phyloP scores from a whole-genome alignment of 1,284 basidiomycete genomes.

The Tausonia pullulans region DNA sequence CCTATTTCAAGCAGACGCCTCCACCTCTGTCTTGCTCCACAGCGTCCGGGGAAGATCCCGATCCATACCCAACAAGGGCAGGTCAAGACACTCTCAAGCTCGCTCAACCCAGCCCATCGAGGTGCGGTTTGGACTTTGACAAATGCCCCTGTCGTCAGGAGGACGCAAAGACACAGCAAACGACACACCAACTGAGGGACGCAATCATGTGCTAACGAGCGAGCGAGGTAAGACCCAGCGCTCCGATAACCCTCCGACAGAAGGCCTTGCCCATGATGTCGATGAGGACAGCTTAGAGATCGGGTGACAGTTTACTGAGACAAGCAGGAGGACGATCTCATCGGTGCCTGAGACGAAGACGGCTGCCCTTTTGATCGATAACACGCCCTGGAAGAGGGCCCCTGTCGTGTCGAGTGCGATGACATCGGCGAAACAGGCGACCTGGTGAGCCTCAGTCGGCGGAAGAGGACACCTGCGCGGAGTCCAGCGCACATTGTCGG shows the following conservation, averaged over 20 bases:
- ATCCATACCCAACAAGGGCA: neutral
- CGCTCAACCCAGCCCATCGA: neutral
- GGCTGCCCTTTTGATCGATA: constrained; percentile 1
- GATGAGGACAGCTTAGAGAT: neutral
- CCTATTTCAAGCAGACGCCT: too few relatives aligned
- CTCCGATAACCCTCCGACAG: neutral
- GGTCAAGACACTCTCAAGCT: neutral
- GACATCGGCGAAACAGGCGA: constrained; percentile 29
- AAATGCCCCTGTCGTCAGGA: constrained; percentile 13
- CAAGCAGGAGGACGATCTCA: neutral
- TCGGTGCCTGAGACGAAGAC: neutral
- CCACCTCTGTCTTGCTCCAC: too few relatives aligned
- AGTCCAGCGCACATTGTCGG: constrained; percentile 10
- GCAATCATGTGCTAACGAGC: constrained; percentile 3
- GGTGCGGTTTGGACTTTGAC: constrained; percentile 12
- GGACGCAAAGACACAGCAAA: constrained; percentile 15
- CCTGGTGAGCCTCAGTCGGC: constrained; percentile 27
- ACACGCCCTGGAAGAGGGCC: constrained; percentile 24
- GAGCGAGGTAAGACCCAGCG: constrained; percentile 6
- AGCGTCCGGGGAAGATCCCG: too few relatives aligned
- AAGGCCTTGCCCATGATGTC: constrained; percentile 21
- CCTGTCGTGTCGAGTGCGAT: constrained; percentile 44
- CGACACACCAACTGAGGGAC: constrained; percentile 16
- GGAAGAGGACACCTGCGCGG: constrained; percentile 18
- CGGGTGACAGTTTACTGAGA: neutral